These are phyloP conservation scores for Mrakia frigida DNA, from an alignment of 768 basidiomycete species.

Conservation along the genomic window DNA sequence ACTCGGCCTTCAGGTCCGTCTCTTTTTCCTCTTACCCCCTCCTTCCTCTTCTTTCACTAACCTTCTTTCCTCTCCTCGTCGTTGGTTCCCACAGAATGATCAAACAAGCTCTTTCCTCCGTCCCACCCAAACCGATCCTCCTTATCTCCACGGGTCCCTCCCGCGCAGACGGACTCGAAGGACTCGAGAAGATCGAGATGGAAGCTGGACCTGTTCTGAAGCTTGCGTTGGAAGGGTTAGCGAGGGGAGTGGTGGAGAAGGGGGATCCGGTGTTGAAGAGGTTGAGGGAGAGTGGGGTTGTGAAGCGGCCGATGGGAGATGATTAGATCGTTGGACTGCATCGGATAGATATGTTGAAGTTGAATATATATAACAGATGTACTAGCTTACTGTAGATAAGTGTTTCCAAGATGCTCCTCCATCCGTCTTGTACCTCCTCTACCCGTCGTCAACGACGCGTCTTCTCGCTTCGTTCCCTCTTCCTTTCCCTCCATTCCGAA, in stretches of 20 bases:
- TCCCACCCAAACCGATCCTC: constrained; percentile 62
- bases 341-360: too few species aligned
- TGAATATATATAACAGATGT: too few species aligned
- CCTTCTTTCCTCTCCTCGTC: neutral
- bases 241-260: constrained; percentile 50
- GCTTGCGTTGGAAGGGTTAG: constrained; percentile 56
- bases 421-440: too few species aligned
- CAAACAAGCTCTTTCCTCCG: constrained; percentile 65
- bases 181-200: constrained; percentile 74
- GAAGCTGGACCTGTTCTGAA: constrained; percentile 66
- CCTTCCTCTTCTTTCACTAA: neutral
- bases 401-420: too few species aligned
- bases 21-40: neutral
- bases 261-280: constrained; percentile 13
- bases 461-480: too few species aligned
- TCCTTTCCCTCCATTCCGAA: too few species aligned
- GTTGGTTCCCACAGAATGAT: constrained; percentile 55
- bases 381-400: too few species aligned
- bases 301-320: constrained; percentile 10
- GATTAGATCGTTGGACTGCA: constrained; percentile 3
- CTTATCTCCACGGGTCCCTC: constrained; percentile 84
- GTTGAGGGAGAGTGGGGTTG: constrained; percentile 11
- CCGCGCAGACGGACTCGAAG: constrained; percentile 61
- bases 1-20: constrained; percentile 77
- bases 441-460: too few species aligned